Conservation (phyloP, 352 stramenopile species). For the Phytophthora hybrid region DNA sequence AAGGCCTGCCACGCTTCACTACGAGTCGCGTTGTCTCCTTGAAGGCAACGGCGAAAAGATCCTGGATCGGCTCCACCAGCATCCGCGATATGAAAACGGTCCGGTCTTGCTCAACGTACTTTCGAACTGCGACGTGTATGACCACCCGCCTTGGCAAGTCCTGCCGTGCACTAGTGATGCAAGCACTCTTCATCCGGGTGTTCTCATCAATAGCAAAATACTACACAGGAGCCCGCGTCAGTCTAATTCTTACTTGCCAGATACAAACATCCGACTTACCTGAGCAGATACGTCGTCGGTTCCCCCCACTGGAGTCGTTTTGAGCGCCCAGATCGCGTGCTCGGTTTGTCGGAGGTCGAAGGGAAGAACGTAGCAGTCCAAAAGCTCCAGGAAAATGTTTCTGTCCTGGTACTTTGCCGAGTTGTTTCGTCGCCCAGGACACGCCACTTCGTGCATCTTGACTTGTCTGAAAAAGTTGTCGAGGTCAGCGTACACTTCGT, state of each 20-base stretch:
- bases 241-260: not conserved
- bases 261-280: not conserved
- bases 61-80: slow-evolving; percentile 17
- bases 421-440: slow-evolving; percentile 10
- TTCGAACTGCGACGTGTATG: slow-evolving; percentile 5
- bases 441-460: slow-evolving; percentile 20
- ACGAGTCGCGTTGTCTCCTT: slow-evolving; percentile 8
- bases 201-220: slow-evolving; percentile 4
- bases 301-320: not conserved
- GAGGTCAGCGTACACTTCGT: slow-evolving; percentile 11
- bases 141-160: not conserved
- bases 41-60: slow-evolving; percentile 10
- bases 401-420: not conserved
- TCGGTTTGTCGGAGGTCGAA: slow-evolving; percentile 16
- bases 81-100: slow-evolving; percentile 18
- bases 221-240: slow-evolving; percentile 1
- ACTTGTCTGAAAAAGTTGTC: slow-evolving; percentile 10
- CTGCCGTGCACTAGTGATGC: not conserved
- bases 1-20: not conserved
- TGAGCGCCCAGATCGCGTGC: slow-evolving; percentile 8
- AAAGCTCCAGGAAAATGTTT: slow-evolving; percentile 13
- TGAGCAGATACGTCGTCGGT: not conserved
- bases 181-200: slow-evolving; percentile 19
- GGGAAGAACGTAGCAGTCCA: slow-evolving; percentile 17
- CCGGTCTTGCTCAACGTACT: slow-evolving; percentile 23